phyloP scores from a whole-genome alignment of 139 green algal genomes.

The Tetraselmis chui region DNA sequence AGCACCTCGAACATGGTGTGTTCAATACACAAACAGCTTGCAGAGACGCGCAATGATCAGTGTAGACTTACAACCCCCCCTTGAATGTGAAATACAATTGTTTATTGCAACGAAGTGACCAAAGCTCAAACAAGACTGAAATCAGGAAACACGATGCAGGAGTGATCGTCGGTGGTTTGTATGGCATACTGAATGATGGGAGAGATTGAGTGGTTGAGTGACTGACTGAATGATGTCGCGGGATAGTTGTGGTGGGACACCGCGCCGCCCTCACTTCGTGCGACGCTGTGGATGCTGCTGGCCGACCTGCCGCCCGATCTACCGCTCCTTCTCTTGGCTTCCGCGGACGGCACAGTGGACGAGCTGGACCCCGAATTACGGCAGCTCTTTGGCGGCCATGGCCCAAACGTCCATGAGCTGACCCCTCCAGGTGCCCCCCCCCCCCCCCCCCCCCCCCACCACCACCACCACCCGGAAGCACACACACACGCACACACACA shows the following conservation, averaged over 20 bases:
- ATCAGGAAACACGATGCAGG: constrained; percentile 8
- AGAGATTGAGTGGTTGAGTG: too few relatives aligned
- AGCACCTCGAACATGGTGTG: too few relatives aligned
- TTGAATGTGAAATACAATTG: too few relatives aligned
- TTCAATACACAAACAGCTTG: too few relatives aligned
- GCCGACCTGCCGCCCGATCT: constrained; percentile 68
- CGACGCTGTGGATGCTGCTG: constrained; percentile 71
- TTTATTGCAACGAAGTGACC: too few relatives aligned
- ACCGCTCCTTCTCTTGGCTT: constrained; percentile 83
- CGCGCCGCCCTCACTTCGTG: constrained; percentile 56
- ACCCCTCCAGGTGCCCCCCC: background rate
- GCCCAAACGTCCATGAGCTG: constrained; percentile 4
- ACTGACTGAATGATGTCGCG: background rate
- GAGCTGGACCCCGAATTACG: constrained; percentile 40
- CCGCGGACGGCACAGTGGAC: constrained; percentile 41
- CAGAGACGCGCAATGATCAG: too few relatives aligned
- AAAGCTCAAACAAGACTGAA: too few relatives aligned
- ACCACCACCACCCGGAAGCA: too few relatives aligned
- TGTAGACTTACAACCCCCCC: too few relatives aligned
- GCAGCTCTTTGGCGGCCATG: constrained; percentile 18
- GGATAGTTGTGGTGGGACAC: constrained; percentile 55
- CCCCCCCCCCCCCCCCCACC: too few relatives aligned
- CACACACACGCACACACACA: background rate
- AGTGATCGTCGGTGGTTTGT: too few relatives aligned
- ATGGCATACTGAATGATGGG: too few relatives aligned